Evolutionary conservation across 179 eudicot genomes (phyloP), one percentile per base, ranked within the genome.

Genomic region (Kewa caespitosa): DNA sequence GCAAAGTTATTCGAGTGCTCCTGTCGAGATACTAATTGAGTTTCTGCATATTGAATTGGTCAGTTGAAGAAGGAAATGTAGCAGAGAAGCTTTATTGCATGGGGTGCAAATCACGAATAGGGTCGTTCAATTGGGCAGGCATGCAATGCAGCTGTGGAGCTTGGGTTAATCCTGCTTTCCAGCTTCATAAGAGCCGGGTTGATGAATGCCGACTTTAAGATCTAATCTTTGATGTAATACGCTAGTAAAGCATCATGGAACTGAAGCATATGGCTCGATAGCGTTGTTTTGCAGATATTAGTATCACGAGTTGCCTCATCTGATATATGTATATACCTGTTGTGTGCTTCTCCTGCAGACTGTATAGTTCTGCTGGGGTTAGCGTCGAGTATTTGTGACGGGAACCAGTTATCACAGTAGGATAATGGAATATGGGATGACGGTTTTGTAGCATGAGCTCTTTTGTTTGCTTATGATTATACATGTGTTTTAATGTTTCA

Each of bases 91-190:
- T 93, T 37, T 90, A 89, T 73, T 91, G 94, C 84, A 81, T 85
- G 62, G 95, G 93, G 8, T 93, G 98, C 90, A 91, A 93, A 65
- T 75, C 87, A 15, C 87, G 90, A 23, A 50, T 90, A 63, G 97
- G 95, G 32, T 85, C 91, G 6, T 93, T 93, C 90, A 87, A 84
- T 63, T 93, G 93, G 97, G 91, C 89, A 2, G 93, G 97, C 14
- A 86, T 89, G 90, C 93, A 91, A 73, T 91, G 95, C 86, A 93
- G 84, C 60, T 93, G 97, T 37, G 98, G 93, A 72, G 83, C 89
- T 69, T 91, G 97, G 95, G 88, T 93, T 71, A 89, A 82, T 82
- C 97, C 98, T 37, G 92, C 93, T 12, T 91, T 91, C 79, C 95
- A 90, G 84, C 88, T 93, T 77, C 92, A 87, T 71, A 91, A 91